A percentile compares a stretch with the other conserved stretches of the same genome.
These are phyloP conservation scores for Mucor racemosus DNA, from an alignment of 371 early-diverging fungal species.

Conservation along the genomic window DNA sequence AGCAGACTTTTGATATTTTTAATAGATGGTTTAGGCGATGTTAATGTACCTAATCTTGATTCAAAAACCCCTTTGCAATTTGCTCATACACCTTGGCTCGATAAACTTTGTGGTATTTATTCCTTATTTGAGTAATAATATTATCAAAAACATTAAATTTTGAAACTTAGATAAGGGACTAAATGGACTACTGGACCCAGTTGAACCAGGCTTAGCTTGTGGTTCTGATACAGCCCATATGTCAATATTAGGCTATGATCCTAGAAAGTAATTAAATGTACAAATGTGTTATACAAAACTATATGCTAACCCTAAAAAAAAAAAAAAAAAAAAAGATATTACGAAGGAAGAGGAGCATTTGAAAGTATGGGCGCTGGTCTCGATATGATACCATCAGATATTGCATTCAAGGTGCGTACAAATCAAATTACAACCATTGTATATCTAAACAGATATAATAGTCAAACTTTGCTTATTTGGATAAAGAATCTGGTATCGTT, in stretches of 20 bases:
- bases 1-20: conserved; percentile 48
- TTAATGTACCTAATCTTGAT: conserved; percentile 36
- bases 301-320: not conserved
- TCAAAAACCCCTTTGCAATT: conserved; percentile 49
- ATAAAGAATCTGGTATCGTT: conserved; percentile 45
- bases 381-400: conserved; percentile 59
- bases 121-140: conserved; percentile 31
- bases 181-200: conserved; percentile 58
- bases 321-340: conserved; percentile 32
- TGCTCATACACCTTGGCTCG: conserved; percentile 47
- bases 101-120: conserved; percentile 26
- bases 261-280: conserved; percentile 30
- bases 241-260: conserved; percentile 38
- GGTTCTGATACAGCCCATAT: conserved; percentile 62
- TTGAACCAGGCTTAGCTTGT: conserved; percentile 61
- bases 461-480: conserved; percentile 59
- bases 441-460: conserved; percentile 12
- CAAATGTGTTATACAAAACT: not conserved
- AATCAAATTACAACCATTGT: not conserved
- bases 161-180: conserved; percentile 35
- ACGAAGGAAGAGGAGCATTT: conserved; percentile 61
- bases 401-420: conserved; percentile 58
- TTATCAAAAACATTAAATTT: not conserved
- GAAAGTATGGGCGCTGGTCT: conserved; percentile 63
- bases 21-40: conserved; percentile 59